Evolutionary conservation across 768 basidiomycete species (phyloP).

Genomic region (Termitomyces sp.): DNA sequence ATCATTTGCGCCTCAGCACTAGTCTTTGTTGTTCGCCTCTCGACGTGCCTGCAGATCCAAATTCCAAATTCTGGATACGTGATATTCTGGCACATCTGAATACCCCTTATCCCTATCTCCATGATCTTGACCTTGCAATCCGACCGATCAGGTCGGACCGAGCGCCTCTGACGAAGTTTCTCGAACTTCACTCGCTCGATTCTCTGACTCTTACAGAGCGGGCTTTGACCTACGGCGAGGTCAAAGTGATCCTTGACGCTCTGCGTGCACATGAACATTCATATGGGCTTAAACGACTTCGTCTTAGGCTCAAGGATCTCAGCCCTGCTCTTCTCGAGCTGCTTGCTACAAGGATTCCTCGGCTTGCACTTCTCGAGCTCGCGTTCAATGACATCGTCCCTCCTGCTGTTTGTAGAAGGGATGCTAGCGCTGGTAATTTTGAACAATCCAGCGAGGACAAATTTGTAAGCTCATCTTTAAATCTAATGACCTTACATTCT

Average conservation of each 20-base stretch:
- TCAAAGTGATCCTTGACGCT: slow-evolving; percentile 21
- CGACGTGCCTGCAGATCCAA: slow-evolving; percentile 17
- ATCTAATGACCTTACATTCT: neutral
- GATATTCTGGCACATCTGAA: slow-evolving; percentile 24
- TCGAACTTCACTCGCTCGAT: slow-evolving; percentile 23
- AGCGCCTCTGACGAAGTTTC: slow-evolving; percentile 21
- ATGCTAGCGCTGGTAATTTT: neutral
- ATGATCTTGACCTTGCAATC: slow-evolving; percentile 27
- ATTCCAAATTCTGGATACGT: slow-evolving; percentile 36
- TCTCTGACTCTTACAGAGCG: slow-evolving; percentile 33
- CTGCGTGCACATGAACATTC: slow-evolving; percentile 10
- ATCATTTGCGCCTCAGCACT: slow-evolving; percentile 29
- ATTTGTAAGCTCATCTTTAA: slow-evolving; percentile 5
- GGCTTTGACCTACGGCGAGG: slow-evolving; percentile 22
- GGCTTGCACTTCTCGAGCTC: slow-evolving; percentile 17
- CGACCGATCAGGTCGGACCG: slow-evolving; percentile 31
- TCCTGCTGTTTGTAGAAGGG: neutral
- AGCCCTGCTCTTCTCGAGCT: slow-evolving; percentile 20
- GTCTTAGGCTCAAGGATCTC: slow-evolving; percentile 16
- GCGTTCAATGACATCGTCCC: slow-evolving; percentile 16
- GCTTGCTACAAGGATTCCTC: slow-evolving; percentile 17
- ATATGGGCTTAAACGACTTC: slow-evolving; percentile 13
- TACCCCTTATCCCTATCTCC: slow-evolving; percentile 25
- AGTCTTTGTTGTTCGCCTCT: slow-evolving; percentile 20
- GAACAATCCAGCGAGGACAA: neutral